Evolutionary conservation across 1,139 yeast species (phyloP).

Genomic region (Nadsonia starkeyi-henricii): DNA sequence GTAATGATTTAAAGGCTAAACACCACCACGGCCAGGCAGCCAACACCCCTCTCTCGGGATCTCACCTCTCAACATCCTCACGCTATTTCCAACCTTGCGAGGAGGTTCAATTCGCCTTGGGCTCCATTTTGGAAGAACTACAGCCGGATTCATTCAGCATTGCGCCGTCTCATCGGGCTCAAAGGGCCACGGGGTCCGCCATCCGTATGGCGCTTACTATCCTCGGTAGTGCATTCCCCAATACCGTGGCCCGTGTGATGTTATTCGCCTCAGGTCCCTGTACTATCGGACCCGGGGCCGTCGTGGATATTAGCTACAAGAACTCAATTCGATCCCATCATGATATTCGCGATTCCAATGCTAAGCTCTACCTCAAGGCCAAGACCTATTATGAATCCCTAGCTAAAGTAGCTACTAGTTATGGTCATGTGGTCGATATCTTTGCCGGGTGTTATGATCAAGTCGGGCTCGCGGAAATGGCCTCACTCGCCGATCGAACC

Average conservation of each 20-base stretch:
- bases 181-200: slow-evolving; percentile 55
- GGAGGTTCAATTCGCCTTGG: slow-evolving; percentile 43
- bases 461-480: slow-evolving; percentile 96
- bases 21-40: slow-evolving; percentile 1
- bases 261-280: slow-evolving; percentile 74
- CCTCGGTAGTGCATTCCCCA: slow-evolving; percentile 32
- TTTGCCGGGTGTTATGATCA: slow-evolving; percentile 98
- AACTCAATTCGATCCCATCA: slow-evolving; percentile 94
- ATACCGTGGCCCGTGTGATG: slow-evolving; percentile 47
- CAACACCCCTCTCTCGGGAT: slow-evolving; percentile 7
- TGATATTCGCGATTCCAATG: slow-evolving; percentile 80
- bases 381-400: slow-evolving; percentile 68
- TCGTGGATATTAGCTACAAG: slow-evolving; percentile 71
- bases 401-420: slow-evolving; percentile 58
- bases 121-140: slow-evolving; percentile 40
- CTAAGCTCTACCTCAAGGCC: slow-evolving; percentile 88
- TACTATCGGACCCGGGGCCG: slow-evolving; percentile 78
- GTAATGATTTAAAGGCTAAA: not conserved
- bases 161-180: slow-evolving; percentile 32
- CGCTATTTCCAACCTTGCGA: slow-evolving; percentile 22
- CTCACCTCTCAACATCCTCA: slow-evolving; percentile 3
- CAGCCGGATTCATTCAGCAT: slow-evolving; percentile 41
- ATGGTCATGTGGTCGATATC: slow-evolving; percentile 81
- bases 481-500: slow-evolving; percentile 70
- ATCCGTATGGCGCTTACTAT: slow-evolving; percentile 44